Evolutionary conservation across 805 yeast species (phyloP).

Genomic region (Komagataella pastoris): DNA sequence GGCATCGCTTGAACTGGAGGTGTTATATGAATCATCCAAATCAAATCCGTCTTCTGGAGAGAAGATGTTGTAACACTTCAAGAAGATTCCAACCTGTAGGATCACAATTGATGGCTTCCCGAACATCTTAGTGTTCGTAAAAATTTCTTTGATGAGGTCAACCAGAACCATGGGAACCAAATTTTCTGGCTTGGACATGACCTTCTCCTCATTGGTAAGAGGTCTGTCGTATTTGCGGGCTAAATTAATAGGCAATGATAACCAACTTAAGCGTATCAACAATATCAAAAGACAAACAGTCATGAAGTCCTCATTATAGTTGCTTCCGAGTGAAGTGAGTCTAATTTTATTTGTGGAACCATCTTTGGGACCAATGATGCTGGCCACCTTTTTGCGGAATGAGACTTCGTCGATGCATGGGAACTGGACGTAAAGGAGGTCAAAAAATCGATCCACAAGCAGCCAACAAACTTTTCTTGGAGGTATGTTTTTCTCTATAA

Average conservation of each 20-base stretch:
- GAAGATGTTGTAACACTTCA: constrained; percentile 38
- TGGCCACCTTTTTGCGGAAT: constrained; percentile 27
- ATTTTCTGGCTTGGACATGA: constrained; percentile 25
- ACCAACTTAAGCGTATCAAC: constrained; percentile 40
- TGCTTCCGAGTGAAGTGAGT: constrained; percentile 16
- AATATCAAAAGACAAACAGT: constrained; percentile 38
- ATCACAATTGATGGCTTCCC: constrained; percentile 31
- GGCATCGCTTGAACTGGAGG: constrained; percentile 9
- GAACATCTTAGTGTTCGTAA: constrained; percentile 26
- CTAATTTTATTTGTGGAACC: constrained; percentile 15
- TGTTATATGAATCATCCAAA: constrained; percentile 25
- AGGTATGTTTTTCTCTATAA: constrained; percentile 37
- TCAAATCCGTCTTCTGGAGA: constrained; percentile 46
- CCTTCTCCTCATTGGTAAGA: constrained; percentile 14
- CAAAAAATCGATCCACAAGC: constrained; percentile 45
- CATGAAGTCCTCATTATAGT: constrained; percentile 29
- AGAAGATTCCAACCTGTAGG: constrained; percentile 45
- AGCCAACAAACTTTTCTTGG: constrained; percentile 39
- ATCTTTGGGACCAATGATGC: constrained; percentile 29
- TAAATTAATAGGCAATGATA: constrained; percentile 33
- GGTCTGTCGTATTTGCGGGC: constrained; percentile 17
- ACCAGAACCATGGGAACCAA: constrained; percentile 24
- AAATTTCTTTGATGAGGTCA: constrained; percentile 30
- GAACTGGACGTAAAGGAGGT: constrained; percentile 44
- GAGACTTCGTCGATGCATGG: constrained; percentile 53